These are phyloP conservation scores for Neocucurbitaria cava DNA, from an alignment of 2,329 filamentous ascomycete species.

Conservation along the genomic window DNA sequence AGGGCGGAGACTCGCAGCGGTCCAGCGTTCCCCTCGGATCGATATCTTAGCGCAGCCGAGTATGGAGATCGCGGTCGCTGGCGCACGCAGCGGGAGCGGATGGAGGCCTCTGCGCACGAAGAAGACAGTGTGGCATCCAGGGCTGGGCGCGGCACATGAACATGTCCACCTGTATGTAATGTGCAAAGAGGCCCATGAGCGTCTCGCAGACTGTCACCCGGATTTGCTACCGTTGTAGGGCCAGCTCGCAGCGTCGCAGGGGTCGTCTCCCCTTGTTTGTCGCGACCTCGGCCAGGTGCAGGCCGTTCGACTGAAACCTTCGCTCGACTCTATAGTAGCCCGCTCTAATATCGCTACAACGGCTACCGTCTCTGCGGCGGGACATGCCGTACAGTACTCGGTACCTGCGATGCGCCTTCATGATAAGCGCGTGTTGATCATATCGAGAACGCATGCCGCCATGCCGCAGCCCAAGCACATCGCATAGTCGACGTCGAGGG, in stretches of 20 bases:
- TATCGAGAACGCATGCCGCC: not conserved
- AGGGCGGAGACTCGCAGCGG: slow-evolving; percentile 5
- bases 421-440: too few relatives aligned
- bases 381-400: not conserved
- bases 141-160: not conserved
- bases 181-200: not conserved
- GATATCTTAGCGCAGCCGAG: slow-evolving; percentile 21
- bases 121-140: slow-evolving; percentile 5
- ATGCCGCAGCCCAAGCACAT: not conserved
- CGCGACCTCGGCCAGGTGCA: slow-evolving; percentile 9
- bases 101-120: slow-evolving; percentile 7
- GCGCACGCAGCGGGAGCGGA: slow-evolving; percentile 10
- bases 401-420: too few relatives aligned
- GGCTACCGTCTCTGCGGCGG: slow-evolving; percentile 18
- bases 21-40: not conserved
- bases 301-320: slow-evolving; percentile 19
- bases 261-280: slow-evolving; percentile 4
- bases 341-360: slow-evolving; percentile 14
- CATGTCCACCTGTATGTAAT: not conserved
- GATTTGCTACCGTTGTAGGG: slow-evolving; percentile 9
- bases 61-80: slow-evolving; percentile 11
- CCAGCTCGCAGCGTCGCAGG: slow-evolving; percentile 1
- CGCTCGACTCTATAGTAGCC: slow-evolving; percentile 11
- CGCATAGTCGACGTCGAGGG: too few relatives aligned
- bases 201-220: not conserved